phyloP scores from a whole-genome alignment of 2,329 filamentous ascomycete species.

The Monosporascus cannonballus region DNA sequence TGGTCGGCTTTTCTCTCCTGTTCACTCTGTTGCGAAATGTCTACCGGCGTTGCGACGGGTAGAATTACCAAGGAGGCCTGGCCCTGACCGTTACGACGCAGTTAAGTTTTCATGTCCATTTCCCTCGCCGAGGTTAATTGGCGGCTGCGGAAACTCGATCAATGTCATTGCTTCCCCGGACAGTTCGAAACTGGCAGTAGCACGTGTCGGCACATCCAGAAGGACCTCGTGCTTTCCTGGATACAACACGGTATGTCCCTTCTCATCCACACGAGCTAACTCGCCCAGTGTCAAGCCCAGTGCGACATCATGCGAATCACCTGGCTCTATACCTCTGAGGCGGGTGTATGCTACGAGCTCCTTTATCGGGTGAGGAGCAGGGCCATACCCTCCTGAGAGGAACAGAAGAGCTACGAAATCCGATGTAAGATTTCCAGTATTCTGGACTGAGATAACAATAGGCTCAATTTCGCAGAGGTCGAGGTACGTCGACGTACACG shows the following conservation, averaged over 20 bases:
- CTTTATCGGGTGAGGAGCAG: constrained; percentile 39
- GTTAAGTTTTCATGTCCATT: constrained; percentile 18
- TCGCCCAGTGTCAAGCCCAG: constrained; percentile 37
- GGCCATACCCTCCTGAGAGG: constrained; percentile 31
- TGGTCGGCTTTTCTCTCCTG: no score
- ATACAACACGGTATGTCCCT: constrained; percentile 39
- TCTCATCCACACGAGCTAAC: constrained; percentile 36
- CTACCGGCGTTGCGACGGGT: no score
- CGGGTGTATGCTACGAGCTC: constrained; percentile 37
- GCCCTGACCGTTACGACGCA: no score
- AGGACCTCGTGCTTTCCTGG: constrained; percentile 37
- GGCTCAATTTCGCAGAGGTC: constrained; percentile 33
- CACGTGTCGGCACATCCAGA: constrained; percentile 32
- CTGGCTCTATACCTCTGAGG: constrained; percentile 22
- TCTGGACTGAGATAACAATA: constrained; percentile 32
- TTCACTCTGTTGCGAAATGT: no score
- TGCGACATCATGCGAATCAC: constrained; percentile 16
- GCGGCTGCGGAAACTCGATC: constrained; percentile 26
- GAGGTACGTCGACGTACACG: constrained; percentile 24
- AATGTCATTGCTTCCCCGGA: constrained; percentile 31
- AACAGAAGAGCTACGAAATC: constrained; percentile 42
- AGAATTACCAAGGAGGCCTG: no score
- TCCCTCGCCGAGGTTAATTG: constrained; percentile 16
- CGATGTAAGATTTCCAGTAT: constrained; percentile 33
- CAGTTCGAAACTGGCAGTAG: constrained; percentile 32